Percentiles rank a stretch among this genome's conserved stretches.
Evolutionary conservation across 495 filamentous ascomycete genomes (phyloP).

Genomic region (Neurospora cerealis): DNA sequence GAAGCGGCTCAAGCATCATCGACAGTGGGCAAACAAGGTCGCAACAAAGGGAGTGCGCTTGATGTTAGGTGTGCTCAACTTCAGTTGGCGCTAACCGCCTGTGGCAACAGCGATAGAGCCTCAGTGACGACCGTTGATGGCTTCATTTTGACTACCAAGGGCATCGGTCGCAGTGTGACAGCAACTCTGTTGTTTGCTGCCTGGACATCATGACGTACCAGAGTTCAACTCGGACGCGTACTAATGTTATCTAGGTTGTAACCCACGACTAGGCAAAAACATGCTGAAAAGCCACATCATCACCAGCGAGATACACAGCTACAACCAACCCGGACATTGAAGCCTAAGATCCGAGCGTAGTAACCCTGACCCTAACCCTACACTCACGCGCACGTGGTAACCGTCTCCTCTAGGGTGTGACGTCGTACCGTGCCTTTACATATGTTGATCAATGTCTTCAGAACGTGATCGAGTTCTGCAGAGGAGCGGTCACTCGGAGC

Average conservation of each 20-base stretch:
- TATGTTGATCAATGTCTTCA: neutral
- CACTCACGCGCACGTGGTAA: neutral
- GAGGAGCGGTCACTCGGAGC: neutral
- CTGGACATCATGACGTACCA: neutral
- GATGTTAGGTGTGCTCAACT: no score
- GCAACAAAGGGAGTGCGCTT: no score
- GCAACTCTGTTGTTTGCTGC: neutral
- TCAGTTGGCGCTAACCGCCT: neutral
- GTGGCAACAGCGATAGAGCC: neutral
- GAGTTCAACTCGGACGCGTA: no score
- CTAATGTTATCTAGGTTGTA: neutral
- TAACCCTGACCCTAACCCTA: no score
- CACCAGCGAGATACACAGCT: no score
- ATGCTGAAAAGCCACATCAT: neutral
- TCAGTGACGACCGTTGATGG: neutral
- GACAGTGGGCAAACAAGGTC: neutral
- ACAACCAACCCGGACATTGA: neutral
- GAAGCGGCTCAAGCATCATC: neutral
- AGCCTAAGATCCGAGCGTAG: neutral
- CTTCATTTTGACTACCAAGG: neutral
- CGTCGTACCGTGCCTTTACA: neutral
- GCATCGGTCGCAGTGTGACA: neutral
- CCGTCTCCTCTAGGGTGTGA: neutral
- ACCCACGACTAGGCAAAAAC: neutral
- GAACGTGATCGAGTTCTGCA: neutral